Conservation (phyloP, 2,329 filamentous ascomycete genomes). For the Xylaria sp. region DNA sequence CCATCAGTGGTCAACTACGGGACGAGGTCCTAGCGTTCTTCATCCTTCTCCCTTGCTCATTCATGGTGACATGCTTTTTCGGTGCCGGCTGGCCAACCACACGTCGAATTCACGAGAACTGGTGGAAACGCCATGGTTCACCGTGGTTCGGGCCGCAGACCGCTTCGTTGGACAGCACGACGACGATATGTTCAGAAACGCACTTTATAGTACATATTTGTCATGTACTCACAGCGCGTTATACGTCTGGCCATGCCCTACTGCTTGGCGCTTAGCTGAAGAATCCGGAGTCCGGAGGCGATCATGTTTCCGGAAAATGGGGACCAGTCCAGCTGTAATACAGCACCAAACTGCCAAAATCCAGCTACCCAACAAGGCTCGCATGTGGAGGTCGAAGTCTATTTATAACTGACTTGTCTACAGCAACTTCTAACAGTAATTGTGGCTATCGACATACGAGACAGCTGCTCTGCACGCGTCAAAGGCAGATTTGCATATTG, state of each 20-base stretch:
- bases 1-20: background rate
- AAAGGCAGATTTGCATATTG: background rate
- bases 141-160: constrained; percentile 19
- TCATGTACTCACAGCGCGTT: constrained; percentile 2
- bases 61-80: background rate
- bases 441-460: too few species aligned
- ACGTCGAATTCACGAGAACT: constrained; percentile 2
- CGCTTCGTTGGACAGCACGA: constrained; percentile 10
- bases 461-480: background rate
- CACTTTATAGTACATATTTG: constrained; percentile 7
- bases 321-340: background rate
- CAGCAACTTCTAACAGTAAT: background rate
- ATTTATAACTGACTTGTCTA: background rate
- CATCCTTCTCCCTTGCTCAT: background rate
- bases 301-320: background rate
- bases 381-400: background rate
- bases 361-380: constrained; percentile 3
- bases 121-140: constrained; percentile 10
- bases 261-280: constrained; percentile 8
- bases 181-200: background rate
- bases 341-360: background rate
- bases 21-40: background rate
- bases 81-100: constrained; percentile 6
- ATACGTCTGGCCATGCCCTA: background rate
- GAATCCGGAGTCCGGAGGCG: background rate